phyloP scores from a whole-genome alignment of 2,329 filamentous ascomycete species.

The Aureobasidium sp. region DNA sequence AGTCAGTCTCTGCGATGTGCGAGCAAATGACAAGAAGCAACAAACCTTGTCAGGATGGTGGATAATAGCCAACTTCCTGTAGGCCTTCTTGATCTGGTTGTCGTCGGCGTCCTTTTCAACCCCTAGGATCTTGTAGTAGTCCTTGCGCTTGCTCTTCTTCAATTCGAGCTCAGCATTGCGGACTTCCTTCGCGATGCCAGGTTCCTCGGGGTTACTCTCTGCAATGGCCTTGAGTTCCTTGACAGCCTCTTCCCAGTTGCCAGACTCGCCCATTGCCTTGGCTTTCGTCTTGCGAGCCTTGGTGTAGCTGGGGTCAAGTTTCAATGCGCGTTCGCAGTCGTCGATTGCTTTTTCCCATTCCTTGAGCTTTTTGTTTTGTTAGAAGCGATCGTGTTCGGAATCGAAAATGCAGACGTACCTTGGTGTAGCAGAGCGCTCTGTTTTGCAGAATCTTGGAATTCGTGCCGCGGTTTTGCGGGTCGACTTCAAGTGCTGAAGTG shows the following conservation, averaged over 20 bases:
- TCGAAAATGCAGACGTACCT: slow-evolving; percentile 32
- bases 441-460: slow-evolving; percentile 96
- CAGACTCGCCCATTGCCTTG: slow-evolving; percentile 76
- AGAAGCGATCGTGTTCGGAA: background rate
- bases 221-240: slow-evolving; percentile 81
- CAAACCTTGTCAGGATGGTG: slow-evolving; percentile 81
- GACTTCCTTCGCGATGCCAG: slow-evolving; percentile 73
- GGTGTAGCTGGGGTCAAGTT: slow-evolving; percentile 73
- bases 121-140: slow-evolving; percentile 96
- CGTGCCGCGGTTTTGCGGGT: slow-evolving; percentile 80
- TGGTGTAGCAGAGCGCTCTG: slow-evolving; percentile 74
- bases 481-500: slow-evolving; percentile 72
- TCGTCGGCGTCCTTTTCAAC: slow-evolving; percentile 80
- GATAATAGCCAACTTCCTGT: slow-evolving; percentile 86
- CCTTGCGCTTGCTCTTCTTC: slow-evolving; percentile 95
- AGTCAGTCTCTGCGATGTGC: background rate
- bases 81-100: slow-evolving; percentile 88
- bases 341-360: slow-evolving; percentile 72
- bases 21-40: background rate
- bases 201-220: slow-evolving; percentile 76
- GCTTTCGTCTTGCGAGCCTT: slow-evolving; percentile 94
- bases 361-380: slow-evolving; percentile 52
- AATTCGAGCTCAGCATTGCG: slow-evolving; percentile 86
- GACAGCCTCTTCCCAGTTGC: slow-evolving; percentile 86
- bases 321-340: slow-evolving; percentile 79